These are phyloP conservation scores for Geranium rotundifolium DNA, from an alignment of 345 rosid genomes.

Conservation along the genomic window DNA sequence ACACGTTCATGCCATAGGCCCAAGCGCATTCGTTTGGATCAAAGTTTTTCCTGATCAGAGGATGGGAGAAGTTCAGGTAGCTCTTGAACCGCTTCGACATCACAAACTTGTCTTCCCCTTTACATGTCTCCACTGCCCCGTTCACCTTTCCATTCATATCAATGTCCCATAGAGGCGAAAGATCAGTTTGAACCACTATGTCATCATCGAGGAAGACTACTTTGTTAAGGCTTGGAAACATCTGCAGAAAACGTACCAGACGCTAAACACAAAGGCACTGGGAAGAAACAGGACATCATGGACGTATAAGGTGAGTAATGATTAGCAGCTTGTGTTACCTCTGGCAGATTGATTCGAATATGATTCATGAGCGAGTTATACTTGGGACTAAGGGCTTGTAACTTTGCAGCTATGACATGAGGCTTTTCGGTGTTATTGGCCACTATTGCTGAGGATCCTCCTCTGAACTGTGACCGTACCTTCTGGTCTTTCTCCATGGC, in stretches of 20 bases:
- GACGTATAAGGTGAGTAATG: background rate
- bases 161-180: slow-evolving; percentile 86
- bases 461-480: slow-evolving; percentile 81
- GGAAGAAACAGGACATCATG: background rate
- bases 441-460: slow-evolving; percentile 82
- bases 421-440: slow-evolving; percentile 68
- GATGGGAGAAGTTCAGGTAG: slow-evolving; percentile 89
- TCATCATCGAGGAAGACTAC: slow-evolving; percentile 91
- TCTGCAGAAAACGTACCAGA: slow-evolving; percentile 24
- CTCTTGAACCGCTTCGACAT: slow-evolving; percentile 82
- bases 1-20: slow-evolving; percentile 97
- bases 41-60: slow-evolving; percentile 46
- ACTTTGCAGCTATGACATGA: slow-evolving; percentile 64
- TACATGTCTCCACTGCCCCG: slow-evolving; percentile 89
- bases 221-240: slow-evolving; percentile 84
- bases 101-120: slow-evolving; percentile 67
- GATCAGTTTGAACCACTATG: slow-evolving; percentile 83
- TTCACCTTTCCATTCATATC: slow-evolving; percentile 85
- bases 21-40: slow-evolving; percentile 84
- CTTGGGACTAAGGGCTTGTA: slow-evolving; percentile 91
- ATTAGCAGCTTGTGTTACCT: slow-evolving; percentile 29
- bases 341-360: slow-evolving; percentile 84
- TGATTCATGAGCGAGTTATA: slow-evolving; percentile 93
- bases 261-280: no score
- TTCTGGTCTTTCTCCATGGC: slow-evolving; percentile 94